Evolutionary conservation across 2,329 filamentous ascomycete species (phyloP), one percentile per base, ranked within the genome.

Genomic region (Colletotrichum abscissum): DNA sequence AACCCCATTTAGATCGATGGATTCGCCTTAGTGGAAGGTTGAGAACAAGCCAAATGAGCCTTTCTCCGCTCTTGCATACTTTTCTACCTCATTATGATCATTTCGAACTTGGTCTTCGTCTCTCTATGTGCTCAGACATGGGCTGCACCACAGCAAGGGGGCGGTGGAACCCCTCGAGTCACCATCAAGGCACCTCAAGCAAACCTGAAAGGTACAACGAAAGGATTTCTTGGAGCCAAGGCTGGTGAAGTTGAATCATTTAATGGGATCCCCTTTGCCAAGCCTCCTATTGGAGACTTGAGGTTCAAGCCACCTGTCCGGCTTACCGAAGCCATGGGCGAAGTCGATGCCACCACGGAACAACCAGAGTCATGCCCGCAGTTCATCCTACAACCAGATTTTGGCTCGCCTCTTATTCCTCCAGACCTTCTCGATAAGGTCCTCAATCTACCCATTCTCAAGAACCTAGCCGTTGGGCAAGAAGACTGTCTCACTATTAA

Each of bases 231-330:
- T 9, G 71, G 71, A 8, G 60, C 62, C 7, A 62, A 73, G 7
- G 56, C 35, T 8, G 71, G 67, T 19, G 60, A 71, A 35, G 84
- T 92, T 12, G 91, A 93, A 68, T 85, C 83, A 16, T 93, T 92
- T 82, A 86, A 86, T 72, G 82, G 80, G 28, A 81, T 92, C 8
- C 90, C 89, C 0, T 92, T 88, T 77, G 90, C 89, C 2, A 85
- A 88, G 69, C 86, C 89, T 35, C 90, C 90, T 0, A 80, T 88
- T 24, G 87, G 86, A 0, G 79, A 86, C 67, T 82, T 91, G 59
- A 85, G 90, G 11, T 84, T 83, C 76, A 78, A 80, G 52, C 80
- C 84, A 0, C 80, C 82, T 1, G 85, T 89, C 3, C 79, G 81
- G 30, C 72, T 79, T 16, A 78, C 78, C 54, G 72, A 72, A 9